These are phyloP conservation scores for Phytophthora palmivora DNA, from an alignment of 352 stramenopile species.

Conservation along the genomic window DNA sequence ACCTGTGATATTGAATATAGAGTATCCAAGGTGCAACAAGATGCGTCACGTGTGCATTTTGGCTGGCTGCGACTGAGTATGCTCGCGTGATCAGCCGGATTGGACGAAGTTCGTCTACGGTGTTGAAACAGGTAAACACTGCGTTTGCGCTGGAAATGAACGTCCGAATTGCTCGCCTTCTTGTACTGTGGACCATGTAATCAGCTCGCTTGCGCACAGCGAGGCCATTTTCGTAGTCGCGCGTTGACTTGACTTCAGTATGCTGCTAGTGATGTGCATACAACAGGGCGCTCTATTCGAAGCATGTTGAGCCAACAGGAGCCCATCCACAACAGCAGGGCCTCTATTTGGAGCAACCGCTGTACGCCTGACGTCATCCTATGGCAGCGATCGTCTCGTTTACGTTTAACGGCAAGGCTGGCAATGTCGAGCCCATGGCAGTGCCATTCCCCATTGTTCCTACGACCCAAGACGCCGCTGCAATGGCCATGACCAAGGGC, in stretches of 20 bases:
- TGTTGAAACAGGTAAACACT: constrained; percentile 17
- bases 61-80: constrained; percentile 13
- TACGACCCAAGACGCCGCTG: not conserved
- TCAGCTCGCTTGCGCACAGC: constrained; percentile 5
- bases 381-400: constrained; percentile 14
- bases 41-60: constrained; percentile 16
- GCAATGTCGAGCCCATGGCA: not conserved
- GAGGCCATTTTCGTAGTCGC: constrained; percentile 28
- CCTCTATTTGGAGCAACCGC: not conserved
- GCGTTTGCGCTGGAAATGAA: constrained; percentile 15
- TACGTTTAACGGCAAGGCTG: constrained; percentile 20
- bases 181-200: not conserved
- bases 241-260: constrained; percentile 20
- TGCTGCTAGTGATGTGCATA: constrained; percentile 9
- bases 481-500: constrained; percentile 34
- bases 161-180: not conserved
- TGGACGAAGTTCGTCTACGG: constrained; percentile 33
- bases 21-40: not conserved
- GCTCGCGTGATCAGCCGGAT: constrained; percentile 37
- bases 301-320: not conserved
- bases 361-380: constrained; percentile 13
- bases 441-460: constrained; percentile 31
- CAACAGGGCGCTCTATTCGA: constrained; percentile 5
- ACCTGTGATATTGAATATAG: constrained; percentile 7
- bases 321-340: not conserved